Evolutionary conservation across 768 basidiomycete species (phyloP).

Genomic region (Tylopilus sp.): DNA sequence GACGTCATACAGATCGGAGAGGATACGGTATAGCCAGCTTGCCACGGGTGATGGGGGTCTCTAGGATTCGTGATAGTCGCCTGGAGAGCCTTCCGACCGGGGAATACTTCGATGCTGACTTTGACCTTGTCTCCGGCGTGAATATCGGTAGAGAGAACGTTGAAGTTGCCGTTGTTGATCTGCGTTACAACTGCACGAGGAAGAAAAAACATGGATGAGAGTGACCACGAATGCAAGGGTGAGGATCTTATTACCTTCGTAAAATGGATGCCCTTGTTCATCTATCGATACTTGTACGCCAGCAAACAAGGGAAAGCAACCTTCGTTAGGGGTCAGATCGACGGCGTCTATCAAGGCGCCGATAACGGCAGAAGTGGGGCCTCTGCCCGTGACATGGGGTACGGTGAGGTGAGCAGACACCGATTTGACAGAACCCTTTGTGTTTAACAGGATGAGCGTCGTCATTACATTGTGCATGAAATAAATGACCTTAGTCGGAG

Average conservation of each 20-base stretch:
- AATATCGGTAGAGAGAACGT: not conserved
- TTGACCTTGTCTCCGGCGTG: not conserved
- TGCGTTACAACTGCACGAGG: not conserved
- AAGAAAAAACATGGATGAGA: not conserved
- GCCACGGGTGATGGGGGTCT: not conserved
- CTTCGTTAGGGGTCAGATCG: not conserved
- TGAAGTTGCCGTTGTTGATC: not conserved
- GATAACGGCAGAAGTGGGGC: not conserved
- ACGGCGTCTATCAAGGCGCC: not conserved
- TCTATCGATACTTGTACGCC: not conserved
- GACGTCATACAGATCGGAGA: not conserved
- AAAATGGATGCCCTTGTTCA: not conserved
- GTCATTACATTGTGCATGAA: not conserved
- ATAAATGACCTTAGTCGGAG: not conserved
- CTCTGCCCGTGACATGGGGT: not conserved
- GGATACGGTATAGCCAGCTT: not conserved
- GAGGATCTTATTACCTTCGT: not conserved
- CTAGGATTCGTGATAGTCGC: not conserved
- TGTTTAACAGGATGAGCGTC: not conserved
- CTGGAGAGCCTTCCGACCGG: not conserved
- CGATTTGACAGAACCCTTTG: not conserved
- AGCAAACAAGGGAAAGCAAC: not conserved
- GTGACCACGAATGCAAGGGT: not conserved
- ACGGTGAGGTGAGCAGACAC: not conserved
- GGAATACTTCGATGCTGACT: not conserved